phyloP scores from a whole-genome alignment of 345 rosid species.

The Luvunga scandens region DNA sequence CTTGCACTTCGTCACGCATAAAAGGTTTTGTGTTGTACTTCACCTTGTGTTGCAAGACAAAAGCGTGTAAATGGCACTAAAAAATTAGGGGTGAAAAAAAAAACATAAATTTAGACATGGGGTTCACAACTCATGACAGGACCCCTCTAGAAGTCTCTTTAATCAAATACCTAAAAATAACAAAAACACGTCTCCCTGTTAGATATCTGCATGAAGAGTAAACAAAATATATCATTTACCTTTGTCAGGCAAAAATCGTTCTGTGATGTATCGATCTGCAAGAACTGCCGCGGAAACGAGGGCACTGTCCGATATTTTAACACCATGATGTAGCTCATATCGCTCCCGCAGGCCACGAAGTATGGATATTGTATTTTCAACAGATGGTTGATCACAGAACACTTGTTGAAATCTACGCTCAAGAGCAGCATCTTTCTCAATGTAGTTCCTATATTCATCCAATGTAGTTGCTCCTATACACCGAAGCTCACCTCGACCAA shows the following conservation, averaged over 20 bases:
- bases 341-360: conserved; percentile 86
- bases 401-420: conserved; percentile 97
- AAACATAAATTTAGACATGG: no score
- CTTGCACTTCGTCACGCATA: no score
- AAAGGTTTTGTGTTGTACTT: no score
- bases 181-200: not conserved
- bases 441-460: conserved; percentile 81
- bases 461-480: conserved; percentile 96
- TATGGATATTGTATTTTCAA: conserved; percentile 90
- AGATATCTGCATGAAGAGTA: not conserved
- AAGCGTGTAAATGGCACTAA: no score
- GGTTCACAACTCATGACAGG: no score
- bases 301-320: conserved; percentile 87
- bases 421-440: conserved; percentile 91
- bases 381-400: conserved; percentile 84
- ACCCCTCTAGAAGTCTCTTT: no score
- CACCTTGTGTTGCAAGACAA: no score
- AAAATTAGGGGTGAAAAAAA: no score
- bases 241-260: conserved; percentile 91
- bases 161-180: no score
- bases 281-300: conserved; percentile 90
- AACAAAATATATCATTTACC: conserved; percentile 36
- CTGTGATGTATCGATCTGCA: conserved; percentile 86
- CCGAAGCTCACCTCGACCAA: conserved; percentile 84
- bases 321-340: conserved; percentile 90